Conservation (phyloP, 176 grass and related monocot species). For the Melocanna baccifera region DNA sequence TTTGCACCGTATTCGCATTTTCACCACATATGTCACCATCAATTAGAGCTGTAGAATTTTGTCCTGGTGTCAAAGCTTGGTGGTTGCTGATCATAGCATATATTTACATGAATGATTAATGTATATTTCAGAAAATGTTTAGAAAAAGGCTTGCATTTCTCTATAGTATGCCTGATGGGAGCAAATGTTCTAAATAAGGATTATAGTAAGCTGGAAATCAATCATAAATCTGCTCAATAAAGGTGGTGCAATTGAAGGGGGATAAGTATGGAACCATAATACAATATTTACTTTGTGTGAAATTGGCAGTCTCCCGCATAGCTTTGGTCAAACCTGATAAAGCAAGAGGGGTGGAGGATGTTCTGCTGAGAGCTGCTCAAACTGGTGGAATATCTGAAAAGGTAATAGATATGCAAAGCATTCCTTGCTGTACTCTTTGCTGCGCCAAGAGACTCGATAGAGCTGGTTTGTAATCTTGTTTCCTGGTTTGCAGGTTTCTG, state of each 20-base stretch:
- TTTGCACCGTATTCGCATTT: no score
- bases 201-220: neutral
- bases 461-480: neutral
- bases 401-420: constrained; percentile 28
- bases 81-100: neutral
- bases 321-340: constrained; percentile 97
- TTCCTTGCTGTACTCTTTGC: neutral
- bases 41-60: neutral
- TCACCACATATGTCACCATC: neutral
- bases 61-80: neutral
- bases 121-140: neutral
- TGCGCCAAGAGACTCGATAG: neutral
- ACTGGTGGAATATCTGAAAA: constrained; percentile 91
- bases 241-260: neutral
- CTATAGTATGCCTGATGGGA: neutral
- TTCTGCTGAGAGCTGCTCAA: constrained; percentile 80
- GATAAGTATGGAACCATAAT: neutral
- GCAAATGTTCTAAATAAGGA: neutral
- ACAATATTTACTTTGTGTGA: neutral
- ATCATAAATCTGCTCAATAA: neutral
- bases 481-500: constrained; percentile 59
- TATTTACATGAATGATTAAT: neutral
- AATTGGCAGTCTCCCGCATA: constrained; percentile 67
- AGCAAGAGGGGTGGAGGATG: constrained; percentile 95
- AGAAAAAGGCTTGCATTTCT: neutral